Evolutionary conservation across 495 filamentous ascomycete species (phyloP), one percentile per base, ranked within the genome.

Genomic region (Jackrogersella multiformis): DNA sequence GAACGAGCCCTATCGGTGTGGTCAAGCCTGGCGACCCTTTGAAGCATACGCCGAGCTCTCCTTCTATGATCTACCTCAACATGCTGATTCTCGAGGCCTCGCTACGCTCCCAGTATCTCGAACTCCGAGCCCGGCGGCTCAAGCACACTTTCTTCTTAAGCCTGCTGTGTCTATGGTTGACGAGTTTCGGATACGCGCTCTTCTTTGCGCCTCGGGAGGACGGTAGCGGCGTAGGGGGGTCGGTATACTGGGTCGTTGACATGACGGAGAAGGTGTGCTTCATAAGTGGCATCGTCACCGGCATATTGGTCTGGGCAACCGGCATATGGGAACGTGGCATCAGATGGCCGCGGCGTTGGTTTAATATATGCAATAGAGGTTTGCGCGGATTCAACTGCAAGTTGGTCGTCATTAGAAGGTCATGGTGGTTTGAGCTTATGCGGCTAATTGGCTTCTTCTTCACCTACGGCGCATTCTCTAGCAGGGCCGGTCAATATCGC

Each of bases 21-120:
- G 64, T 61, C 39, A 77, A 84, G 76, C 62, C 85, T 77, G 73
- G 79, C 69, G 91, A 97, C 76, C 94, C 94, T 36, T 82, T 93
- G 46, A 88, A 89, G 57, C 86, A 88, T 38, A 86, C 96, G 26
- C 94, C 95, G 9, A 94, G 90, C 63, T 92, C 94, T 26, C 94
- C 74, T 45, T 92, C 92, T n/a, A 96, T 97, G 80, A 97, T 98
- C 71, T 99, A 98, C 80, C 86, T 98, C 69, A 99, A 99, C 76
- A 90, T 99, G 35, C 83, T 99, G 53, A 94, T 99, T 70, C 90
- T 99, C 74, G 95, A 99, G 77, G 92, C 93, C 48, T 96, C 92
- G 12, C 83, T 99, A 21, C 93, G 95, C 41, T 88, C 90, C 16
- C 95, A 99, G 72, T 98, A 96, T 77, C 86, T 99, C 52, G 88